phyloP scores from a whole-genome alignment of 2,329 filamentous ascomycete genomes.

The Sarocladium oryzae region DNA sequence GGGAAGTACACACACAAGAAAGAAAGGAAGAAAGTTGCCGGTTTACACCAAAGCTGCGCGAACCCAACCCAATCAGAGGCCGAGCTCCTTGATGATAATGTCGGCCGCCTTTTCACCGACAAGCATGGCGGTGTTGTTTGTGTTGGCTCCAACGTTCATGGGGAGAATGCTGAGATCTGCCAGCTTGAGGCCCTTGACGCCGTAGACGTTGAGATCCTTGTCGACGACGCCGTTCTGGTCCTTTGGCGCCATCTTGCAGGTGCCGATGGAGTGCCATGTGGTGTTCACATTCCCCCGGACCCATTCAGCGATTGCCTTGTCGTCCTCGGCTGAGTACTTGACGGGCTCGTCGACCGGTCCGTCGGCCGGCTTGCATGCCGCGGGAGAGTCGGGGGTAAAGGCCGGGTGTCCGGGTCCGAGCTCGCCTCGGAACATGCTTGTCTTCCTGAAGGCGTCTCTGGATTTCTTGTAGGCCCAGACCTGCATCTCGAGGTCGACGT shows the following conservation, averaged over 20 bases:
- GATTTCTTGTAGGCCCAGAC: slow-evolving; percentile 58
- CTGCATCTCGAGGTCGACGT: slow-evolving; percentile 47
- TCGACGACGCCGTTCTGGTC: slow-evolving; percentile 33
- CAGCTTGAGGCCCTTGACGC: slow-evolving; percentile 29
- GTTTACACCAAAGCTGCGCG: too few relatives aligned
- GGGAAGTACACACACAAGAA: background rate
- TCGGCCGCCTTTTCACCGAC: slow-evolving; percentile 39
- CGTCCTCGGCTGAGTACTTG: slow-evolving; percentile 39
- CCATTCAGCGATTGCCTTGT: slow-evolving; percentile 37
- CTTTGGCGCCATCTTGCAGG: slow-evolving; percentile 30
- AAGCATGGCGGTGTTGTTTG: slow-evolving; percentile 39
- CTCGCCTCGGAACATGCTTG: slow-evolving; percentile 43
- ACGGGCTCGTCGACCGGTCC: slow-evolving; percentile 26
- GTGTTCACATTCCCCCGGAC: slow-evolving; percentile 29
- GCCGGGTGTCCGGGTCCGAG: slow-evolving; percentile 31
- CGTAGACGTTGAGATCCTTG: slow-evolving; percentile 30
- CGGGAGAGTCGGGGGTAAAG: slow-evolving; percentile 32
- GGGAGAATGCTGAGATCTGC: slow-evolving; percentile 27
- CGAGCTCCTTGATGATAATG: slow-evolving; percentile 28
- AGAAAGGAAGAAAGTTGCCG: too few relatives aligned
- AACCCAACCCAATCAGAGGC: background rate
- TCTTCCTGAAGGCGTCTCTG: slow-evolving; percentile 52
- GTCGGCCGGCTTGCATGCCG: slow-evolving; percentile 29
- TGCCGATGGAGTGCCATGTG: slow-evolving; percentile 28
- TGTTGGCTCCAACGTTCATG: slow-evolving; percentile 37